Percentiles rank a stretch among this genome's conserved stretches.
phyloP scores from a whole-genome alignment of 2,329 filamentous ascomycete species.

The Trichoderma breve region DNA sequence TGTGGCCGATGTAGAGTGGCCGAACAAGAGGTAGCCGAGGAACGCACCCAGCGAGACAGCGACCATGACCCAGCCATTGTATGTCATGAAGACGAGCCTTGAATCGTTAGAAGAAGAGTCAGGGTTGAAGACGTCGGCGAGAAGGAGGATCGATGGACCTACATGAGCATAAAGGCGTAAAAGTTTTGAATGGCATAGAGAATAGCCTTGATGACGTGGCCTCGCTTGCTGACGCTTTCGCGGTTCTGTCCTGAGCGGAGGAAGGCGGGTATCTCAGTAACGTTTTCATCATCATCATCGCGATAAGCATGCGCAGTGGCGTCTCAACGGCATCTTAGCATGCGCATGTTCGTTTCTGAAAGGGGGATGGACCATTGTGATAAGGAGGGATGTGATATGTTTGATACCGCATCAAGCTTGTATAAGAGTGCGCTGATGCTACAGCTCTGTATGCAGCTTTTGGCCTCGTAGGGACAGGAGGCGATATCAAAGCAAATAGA shows the following conservation, averaged over 20 bases:
- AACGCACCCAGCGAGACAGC: slow-evolving; percentile 86
- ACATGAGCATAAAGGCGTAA: slow-evolving; percentile 99
- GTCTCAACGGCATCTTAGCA: slow-evolving; percentile 31
- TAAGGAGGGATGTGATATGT: neutral
- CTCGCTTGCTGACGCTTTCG: slow-evolving; percentile 60
- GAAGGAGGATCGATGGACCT: slow-evolving; percentile 39
- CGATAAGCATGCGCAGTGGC: neutral
- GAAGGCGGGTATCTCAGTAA: slow-evolving; percentile 66
- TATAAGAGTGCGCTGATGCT: neutral
- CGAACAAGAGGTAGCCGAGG: slow-evolving; percentile 81
- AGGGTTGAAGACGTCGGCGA: neutral
- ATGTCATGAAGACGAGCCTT: slow-evolving; percentile 99
- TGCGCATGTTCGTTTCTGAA: slow-evolving; percentile 22
- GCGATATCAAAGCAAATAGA: neutral
- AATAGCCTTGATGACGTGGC: slow-evolving; percentile 73
- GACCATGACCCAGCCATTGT: slow-evolving; percentile 97
- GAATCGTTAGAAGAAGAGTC: neutral
- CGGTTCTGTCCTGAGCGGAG: slow-evolving; percentile 71
- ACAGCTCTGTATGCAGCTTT: neutral
- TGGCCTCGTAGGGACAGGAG: neutral
- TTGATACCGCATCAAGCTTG: neutral
- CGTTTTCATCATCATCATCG: slow-evolving; percentile 26
- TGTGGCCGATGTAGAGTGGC: slow-evolving; percentile 63
- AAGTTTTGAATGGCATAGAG: slow-evolving; percentile 94
- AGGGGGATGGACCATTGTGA: neutral